phyloP scores from a whole-genome alignment of 2,329 filamentous ascomycete species.

The Coniochaeta sp. region DNA sequence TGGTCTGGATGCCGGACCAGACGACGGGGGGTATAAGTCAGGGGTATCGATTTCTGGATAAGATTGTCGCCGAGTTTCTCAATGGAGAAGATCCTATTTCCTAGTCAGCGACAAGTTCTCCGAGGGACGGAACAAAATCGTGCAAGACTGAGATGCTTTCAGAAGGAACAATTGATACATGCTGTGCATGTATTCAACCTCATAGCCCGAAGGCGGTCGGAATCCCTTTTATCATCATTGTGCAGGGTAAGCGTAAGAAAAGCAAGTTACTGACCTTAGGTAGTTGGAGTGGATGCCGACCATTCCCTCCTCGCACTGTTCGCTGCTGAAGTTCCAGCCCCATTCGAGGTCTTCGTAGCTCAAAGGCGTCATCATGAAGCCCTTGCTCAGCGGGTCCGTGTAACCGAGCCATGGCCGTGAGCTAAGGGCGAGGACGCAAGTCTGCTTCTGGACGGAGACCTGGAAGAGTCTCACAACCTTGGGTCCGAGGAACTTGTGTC shows the following conservation, averaged over 20 bases:
- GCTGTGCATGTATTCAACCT: conserved; percentile 43
- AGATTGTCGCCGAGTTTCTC: conserved; percentile 81
- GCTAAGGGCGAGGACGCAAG: conserved; percentile 82
- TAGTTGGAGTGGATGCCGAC: conserved; percentile 89
- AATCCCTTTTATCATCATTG: conserved; percentile 60
- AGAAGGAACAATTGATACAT: conserved; percentile 96
- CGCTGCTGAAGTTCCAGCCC: conserved; percentile 94
- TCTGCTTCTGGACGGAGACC: conserved; percentile 79
- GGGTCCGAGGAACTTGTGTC: conserved; percentile 88
- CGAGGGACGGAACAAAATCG: background rate
- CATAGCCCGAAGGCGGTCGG: conserved; percentile 49
- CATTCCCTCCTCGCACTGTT: conserved; percentile 89
- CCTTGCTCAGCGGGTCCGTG: conserved; percentile 76
- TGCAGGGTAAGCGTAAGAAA: conserved; percentile 22
- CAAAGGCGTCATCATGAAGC: conserved; percentile 86
- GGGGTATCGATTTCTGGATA: conserved; percentile 75
- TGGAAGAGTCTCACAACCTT: conserved; percentile 86
- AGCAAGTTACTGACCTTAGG: conserved; percentile 56
- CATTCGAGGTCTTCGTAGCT: conserved; percentile 85
- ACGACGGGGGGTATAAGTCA: conserved; percentile 85
- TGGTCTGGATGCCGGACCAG: conserved; percentile 84
- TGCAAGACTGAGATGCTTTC: conserved; percentile 41
- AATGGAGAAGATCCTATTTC: conserved; percentile 74
- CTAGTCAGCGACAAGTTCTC: conserved; percentile 22
- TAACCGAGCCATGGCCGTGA: conserved; percentile 96